A percentile compares a stretch with the other conserved stretches of the same genome.
Conservation (phyloP, 441 rosid genomes). For the Euphorbia corollata region DNA sequence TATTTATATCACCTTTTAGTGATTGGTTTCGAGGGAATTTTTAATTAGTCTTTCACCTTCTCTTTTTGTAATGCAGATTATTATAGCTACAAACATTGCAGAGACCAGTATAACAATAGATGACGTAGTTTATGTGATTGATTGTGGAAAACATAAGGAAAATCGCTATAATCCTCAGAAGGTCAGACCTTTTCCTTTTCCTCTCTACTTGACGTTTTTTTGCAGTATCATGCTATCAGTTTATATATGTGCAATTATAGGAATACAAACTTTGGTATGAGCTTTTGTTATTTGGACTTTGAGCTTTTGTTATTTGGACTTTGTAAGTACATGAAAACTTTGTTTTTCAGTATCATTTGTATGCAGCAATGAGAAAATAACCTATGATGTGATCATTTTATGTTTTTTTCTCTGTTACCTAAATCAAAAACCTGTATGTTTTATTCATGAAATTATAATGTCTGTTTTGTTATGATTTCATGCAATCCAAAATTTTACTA, state of each 20-base stretch:
- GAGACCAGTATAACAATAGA: conserved; percentile 94
- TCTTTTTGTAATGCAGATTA: conserved; percentile 49
- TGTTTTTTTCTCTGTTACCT: neutral
- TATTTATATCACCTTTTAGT: conserved; percentile 7
- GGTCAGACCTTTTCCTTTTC: conserved; percentile 33
- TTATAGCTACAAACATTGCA: conserved; percentile 86
- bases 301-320: neutral
- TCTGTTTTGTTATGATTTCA: neutral
- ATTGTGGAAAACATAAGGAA: conserved; percentile 94
- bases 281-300: neutral
- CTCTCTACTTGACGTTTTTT: neutral
- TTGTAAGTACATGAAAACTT: neutral
- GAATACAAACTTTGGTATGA: neutral
- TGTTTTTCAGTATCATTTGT: neutral
- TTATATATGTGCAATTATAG: too few relatives aligned
- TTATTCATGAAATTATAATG: neutral
- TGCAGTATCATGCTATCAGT: neutral
- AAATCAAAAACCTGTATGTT: neutral
- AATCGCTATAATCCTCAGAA: conserved; percentile 84
- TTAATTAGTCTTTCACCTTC: neutral
- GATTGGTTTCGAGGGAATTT: conserved; percentile 2
- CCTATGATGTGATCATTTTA: neutral
- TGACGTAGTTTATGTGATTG: conserved; percentile 89
- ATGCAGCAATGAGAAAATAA: neutral
- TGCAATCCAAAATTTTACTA: neutral